These are phyloP conservation scores for Oropetium thomaeum DNA, from an alignment of 176 grass and related monocot species.

Conservation along the genomic window DNA sequence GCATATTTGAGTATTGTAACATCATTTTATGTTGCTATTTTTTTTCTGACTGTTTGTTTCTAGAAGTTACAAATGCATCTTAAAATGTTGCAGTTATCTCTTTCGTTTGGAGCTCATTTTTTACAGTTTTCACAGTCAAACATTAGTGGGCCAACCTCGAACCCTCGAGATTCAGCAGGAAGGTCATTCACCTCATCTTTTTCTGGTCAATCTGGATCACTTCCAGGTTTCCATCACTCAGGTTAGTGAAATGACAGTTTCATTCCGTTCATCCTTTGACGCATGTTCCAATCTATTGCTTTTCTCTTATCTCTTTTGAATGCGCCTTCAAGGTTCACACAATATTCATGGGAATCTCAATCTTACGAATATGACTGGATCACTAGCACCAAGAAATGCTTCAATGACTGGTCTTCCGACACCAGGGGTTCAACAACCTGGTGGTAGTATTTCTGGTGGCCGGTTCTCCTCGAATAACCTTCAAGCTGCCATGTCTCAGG, in stretches of 20 bases:
- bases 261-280: conserved; percentile 22
- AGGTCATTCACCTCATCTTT: conserved; percentile 70
- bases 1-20: conserved; percentile 20
- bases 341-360: conserved; percentile 92
- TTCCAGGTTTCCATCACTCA: conserved; percentile 81
- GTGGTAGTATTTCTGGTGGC: conserved; percentile 74
- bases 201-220: conserved; percentile 68
- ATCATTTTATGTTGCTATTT: background rate
- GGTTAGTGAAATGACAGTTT: conserved; percentile 48
- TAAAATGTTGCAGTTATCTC: conserved; percentile 7
- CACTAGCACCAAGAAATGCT: conserved; percentile 74
- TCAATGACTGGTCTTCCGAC: conserved; percentile 68
- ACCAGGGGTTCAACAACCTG: conserved; percentile 79
- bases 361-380: conserved; percentile 75
- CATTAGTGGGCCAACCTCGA: conserved; percentile 54
- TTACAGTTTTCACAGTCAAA: conserved; percentile 66
- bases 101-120: conserved; percentile 24
- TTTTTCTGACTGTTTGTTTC: background rate
- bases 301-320: conserved; percentile 26
- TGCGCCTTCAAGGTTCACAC: conserved; percentile 53
- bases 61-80: background rate
- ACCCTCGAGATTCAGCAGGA: conserved; percentile 73
- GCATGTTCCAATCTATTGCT: background rate
- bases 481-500: conserved; percentile 88
- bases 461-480: conserved; percentile 81